Percentiles rank a stretch among this genome's conserved stretches.
These are phyloP conservation scores for Amniculicola lignicola DNA, from an alignment of 495 filamentous ascomycete genomes.

Conservation along the genomic window DNA sequence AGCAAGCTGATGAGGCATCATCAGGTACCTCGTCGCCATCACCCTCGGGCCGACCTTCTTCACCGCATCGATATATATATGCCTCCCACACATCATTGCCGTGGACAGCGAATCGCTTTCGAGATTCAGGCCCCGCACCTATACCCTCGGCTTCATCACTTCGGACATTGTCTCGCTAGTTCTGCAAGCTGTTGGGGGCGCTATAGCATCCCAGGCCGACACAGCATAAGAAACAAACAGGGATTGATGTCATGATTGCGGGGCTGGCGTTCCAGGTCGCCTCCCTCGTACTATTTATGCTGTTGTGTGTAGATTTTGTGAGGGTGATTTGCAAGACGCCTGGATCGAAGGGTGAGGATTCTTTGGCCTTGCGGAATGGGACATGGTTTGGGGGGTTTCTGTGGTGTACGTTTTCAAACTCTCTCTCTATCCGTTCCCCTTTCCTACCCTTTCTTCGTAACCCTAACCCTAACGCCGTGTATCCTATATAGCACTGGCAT, in stretches of 20 bases:
- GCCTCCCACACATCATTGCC: slow-evolving; percentile 55
- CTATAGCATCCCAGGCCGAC: slow-evolving; percentile 47
- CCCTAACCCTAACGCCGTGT: background rate
- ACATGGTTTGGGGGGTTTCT: background rate
- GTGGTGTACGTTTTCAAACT: background rate
- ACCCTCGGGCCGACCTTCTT: slow-evolving; percentile 45
- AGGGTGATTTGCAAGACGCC: background rate
- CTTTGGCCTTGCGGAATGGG: background rate
- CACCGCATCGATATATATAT: slow-evolving; percentile 62
- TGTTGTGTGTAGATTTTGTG: background rate
- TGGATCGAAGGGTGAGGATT: background rate
- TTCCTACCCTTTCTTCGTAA: background rate
- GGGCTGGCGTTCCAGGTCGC: slow-evolving; percentile 19
- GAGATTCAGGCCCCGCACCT: slow-evolving; percentile 54
- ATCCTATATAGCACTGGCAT: background rate
- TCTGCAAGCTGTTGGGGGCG: slow-evolving; percentile 61
- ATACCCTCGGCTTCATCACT: slow-evolving; percentile 55
- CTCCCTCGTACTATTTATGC: slow-evolving; percentile 1
- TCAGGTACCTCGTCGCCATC: background rate
- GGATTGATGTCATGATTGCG: slow-evolving; percentile 11
- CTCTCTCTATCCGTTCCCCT: background rate
- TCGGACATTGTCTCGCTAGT: slow-evolving; percentile 62
- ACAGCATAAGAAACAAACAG: slow-evolving; percentile 1
- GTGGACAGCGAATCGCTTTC: slow-evolving; percentile 59
- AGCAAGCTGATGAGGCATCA: background rate